Conservation (phyloP, 1,284 basidiomycete genomes). For the Retiboletus fuscus region DNA sequence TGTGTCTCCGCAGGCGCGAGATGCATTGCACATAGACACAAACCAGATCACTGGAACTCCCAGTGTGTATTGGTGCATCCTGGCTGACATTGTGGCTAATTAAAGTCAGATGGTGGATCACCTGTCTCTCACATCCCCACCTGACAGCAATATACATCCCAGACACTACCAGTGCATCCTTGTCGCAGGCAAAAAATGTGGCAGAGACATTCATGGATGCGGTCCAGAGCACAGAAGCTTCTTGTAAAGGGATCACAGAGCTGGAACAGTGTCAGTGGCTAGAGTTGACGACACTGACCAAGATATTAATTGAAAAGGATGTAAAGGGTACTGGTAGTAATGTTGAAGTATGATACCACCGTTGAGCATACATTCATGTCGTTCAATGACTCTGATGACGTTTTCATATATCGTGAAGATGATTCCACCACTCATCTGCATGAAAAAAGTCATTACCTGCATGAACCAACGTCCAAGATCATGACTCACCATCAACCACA, state of each 20-base stretch:
- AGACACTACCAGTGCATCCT: no score
- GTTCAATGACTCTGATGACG: no score
- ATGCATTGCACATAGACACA: no score
- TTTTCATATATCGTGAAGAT: no score
- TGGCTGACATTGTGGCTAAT: not conserved
- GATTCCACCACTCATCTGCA: no score
- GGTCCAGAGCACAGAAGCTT: constrained; percentile 25
- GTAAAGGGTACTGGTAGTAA: constrained; percentile 11
- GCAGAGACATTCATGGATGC: constrained; percentile 31
- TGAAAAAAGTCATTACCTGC: constrained; percentile 13
- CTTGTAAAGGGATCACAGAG: no score
- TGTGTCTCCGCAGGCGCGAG: no score
- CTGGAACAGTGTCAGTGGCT: constrained; percentile 39
- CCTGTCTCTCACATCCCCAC: no score
- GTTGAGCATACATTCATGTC: no score
- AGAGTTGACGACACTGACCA: constrained; percentile 45
- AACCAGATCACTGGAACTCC: constrained; percentile 42
- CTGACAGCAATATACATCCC: no score
- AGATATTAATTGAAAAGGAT: constrained; percentile 36
- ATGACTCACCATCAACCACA: constrained; percentile 81
- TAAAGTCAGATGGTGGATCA: constrained; percentile 35
- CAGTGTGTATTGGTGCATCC: constrained; percentile 32
- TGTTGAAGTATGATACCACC: constrained; percentile 5
- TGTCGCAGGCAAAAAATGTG: constrained; percentile 30
- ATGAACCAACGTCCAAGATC: not conserved